These are phyloP conservation scores for Cenchrus fungigraminus DNA, from an alignment of 176 grass and related monocot genomes.

Conservation along the genomic window DNA sequence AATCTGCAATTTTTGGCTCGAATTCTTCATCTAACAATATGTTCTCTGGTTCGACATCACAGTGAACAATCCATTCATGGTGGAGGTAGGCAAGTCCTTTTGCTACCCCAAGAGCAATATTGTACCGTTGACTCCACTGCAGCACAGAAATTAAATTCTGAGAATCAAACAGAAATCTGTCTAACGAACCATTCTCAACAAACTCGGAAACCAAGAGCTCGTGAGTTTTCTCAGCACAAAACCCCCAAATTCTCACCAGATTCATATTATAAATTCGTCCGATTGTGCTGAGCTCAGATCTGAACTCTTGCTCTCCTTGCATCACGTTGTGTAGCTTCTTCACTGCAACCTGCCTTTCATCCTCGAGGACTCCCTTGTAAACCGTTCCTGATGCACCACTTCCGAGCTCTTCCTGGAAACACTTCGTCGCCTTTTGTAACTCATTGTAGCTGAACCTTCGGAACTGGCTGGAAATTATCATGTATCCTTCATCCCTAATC, in stretches of 20 bases:
- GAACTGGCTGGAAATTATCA: conserved; percentile 44
- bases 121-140: conserved; percentile 52
- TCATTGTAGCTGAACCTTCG: conserved; percentile 63
- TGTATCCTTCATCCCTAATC: conserved; percentile 36
- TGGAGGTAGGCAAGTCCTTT: conserved; percentile 72
- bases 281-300: conserved; percentile 53
- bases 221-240: conserved; percentile 43
- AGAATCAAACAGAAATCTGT: conserved; percentile 36
- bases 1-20: conserved; percentile 66
- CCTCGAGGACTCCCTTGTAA: conserved; percentile 58
- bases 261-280: conserved; percentile 67
- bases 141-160: conserved; percentile 13
- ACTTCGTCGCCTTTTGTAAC: conserved; percentile 52
- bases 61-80: conserved; percentile 75
- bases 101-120: conserved; percentile 55
- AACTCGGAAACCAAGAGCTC: conserved; percentile 56
- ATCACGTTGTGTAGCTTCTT: conserved; percentile 53
- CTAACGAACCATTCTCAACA: conserved; percentile 60
- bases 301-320: conserved; percentile 63
- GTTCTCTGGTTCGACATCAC: conserved; percentile 70
- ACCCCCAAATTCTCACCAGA: conserved; percentile 48
- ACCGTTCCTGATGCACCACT: conserved; percentile 52
- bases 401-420: conserved; percentile 56
- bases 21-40: conserved; percentile 58
- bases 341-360: conserved; percentile 52